A percentile compares a stretch with the other conserved stretches of the same genome.
Conservation (phyloP, 805 yeast species). For the Maudiozyma serrabonitensis region DNA sequence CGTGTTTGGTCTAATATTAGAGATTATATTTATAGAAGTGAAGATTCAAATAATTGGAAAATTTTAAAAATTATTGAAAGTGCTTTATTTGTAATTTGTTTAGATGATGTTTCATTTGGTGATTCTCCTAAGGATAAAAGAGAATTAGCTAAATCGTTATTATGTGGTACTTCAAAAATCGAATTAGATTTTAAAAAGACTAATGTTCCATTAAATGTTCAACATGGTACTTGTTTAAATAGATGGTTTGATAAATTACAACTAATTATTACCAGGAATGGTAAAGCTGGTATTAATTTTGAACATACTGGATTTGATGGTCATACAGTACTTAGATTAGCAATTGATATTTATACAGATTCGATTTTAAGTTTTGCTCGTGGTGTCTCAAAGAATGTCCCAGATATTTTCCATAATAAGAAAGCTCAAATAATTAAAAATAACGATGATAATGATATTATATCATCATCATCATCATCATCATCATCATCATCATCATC, state of each 20-base stretch:
- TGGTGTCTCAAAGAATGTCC: conserved; percentile 56
- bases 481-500: too few species aligned
- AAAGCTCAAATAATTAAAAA: neutral
- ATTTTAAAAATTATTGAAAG: conserved; percentile 68
- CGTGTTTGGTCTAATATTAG: conserved; percentile 78
- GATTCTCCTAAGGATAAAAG: conserved; percentile 36
- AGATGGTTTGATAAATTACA: conserved; percentile 93
- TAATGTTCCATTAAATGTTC: conserved; percentile 47
- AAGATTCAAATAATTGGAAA: conserved; percentile 49
- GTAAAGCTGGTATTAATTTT: conserved; percentile 86
- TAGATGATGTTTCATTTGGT: conserved; percentile 56
- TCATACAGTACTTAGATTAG: conserved; percentile 82
- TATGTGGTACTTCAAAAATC: conserved; percentile 73
- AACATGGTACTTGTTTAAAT: conserved; percentile 88
- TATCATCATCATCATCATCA: neutral
- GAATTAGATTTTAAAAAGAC: conserved; percentile 36
- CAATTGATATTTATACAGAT: conserved; percentile 85
- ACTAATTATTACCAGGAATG: conserved; percentile 76
- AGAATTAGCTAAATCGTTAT: conserved; percentile 71
- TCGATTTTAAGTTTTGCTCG: conserved; percentile 80
- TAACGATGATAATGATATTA: conserved; percentile 2
- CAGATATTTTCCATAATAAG: conserved; percentile 17
- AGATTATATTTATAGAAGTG: conserved; percentile 36
- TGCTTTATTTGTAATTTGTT: conserved; percentile 72
- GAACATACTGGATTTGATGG: conserved; percentile 96